Evolutionary conservation across 2,329 filamentous ascomycete species (phyloP).

Genomic region (Tolypocladium amazonense): DNA sequence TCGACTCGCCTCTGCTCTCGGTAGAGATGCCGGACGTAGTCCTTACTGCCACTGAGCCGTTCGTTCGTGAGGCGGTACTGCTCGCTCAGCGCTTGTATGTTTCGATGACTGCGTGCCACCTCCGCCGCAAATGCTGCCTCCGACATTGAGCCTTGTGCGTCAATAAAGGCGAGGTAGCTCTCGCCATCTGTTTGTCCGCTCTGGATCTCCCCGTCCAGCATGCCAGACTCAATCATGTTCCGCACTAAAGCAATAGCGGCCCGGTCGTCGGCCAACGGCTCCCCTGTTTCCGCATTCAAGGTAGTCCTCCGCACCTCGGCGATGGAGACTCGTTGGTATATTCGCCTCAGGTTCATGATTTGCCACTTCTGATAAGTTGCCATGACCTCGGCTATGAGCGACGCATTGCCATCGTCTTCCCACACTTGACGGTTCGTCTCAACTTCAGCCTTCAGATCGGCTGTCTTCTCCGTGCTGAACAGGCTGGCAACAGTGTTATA

Average conservation of each 20-base stretch:
- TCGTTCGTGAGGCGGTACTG: conserved; percentile 43
- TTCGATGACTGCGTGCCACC: conserved; percentile 28
- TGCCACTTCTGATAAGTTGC: conserved; percentile 65
- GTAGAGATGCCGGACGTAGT: conserved; percentile 39
- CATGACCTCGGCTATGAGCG: conserved; percentile 59
- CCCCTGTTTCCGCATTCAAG: conserved; percentile 42
- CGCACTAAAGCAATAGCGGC: conserved; percentile 36
- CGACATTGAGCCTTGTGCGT: conserved; percentile 29
- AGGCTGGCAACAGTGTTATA: conserved; percentile 62
- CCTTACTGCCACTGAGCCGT: conserved; percentile 42
- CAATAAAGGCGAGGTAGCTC: conserved; percentile 40
- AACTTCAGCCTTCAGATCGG: conserved; percentile 52
- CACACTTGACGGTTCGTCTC: conserved; percentile 48
- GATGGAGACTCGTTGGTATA: conserved; percentile 54
- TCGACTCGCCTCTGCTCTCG: conserved; percentile 35
- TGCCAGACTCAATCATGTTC: conserved; percentile 43
- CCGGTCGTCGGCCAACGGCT: conserved; percentile 26
- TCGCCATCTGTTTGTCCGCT: conserved; percentile 28
- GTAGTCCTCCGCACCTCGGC: conserved; percentile 40
- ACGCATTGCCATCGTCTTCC: conserved; percentile 60
- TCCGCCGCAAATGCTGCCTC: conserved; percentile 40
- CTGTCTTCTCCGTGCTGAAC: conserved; percentile 48
- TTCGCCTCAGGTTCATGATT: conserved; percentile 59
- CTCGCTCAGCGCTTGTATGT: conserved; percentile 32
- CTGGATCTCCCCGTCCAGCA: conserved; percentile 43